A percentile compares a stretch with the other conserved stretches of the same genome.
Conservation (phyloP, 495 filamentous ascomycete species). For the Aspergillus homomorphus region DNA sequence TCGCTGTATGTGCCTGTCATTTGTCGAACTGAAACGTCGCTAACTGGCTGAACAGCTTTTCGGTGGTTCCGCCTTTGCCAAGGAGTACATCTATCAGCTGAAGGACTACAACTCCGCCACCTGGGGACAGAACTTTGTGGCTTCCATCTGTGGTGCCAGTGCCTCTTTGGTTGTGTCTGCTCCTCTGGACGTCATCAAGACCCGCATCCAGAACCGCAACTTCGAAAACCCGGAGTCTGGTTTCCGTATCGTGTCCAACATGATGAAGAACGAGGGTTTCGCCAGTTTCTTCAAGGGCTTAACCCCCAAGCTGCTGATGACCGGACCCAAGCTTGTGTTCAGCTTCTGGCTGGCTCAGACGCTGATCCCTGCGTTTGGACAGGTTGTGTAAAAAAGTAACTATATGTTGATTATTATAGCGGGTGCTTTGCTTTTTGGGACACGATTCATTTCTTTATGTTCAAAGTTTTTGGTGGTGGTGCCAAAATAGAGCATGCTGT, state of each 20-base stretch:
- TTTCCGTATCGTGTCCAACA: conserved; percentile 83
- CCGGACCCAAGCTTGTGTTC: conserved; percentile 96
- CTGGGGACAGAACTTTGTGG: conserved; percentile 96
- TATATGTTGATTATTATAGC: conserved; percentile 22
- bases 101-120: conserved; percentile 91
- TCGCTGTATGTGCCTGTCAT: conserved; percentile 66
- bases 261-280: conserved; percentile 84
- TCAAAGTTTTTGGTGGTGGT: conserved; percentile 11
- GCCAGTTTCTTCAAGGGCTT: conserved; percentile 95
- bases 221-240: conserved; percentile 96
- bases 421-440: conserved; percentile 10
- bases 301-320: conserved; percentile 96
- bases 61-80: conserved; percentile 95
- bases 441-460: conserved; percentile 11
- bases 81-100: conserved; percentile 87
- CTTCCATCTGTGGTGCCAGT: conserved; percentile 88
- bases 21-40: conserved; percentile 13
- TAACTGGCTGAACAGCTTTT: conserved; percentile 66
- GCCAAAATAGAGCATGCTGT: conserved; percentile 20
- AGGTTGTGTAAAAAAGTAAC: conserved; percentile 48
- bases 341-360: conserved; percentile 99
- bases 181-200: conserved; percentile 98
- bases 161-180: conserved; percentile 91
- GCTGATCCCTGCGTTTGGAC: conserved; percentile 70
- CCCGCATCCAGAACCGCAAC: conserved; percentile 97